Percentiles rank a stretch among this genome's conserved stretches.
Conservation (phyloP, 768 basidiomycete species). For the Boletus bicolor region DNA sequence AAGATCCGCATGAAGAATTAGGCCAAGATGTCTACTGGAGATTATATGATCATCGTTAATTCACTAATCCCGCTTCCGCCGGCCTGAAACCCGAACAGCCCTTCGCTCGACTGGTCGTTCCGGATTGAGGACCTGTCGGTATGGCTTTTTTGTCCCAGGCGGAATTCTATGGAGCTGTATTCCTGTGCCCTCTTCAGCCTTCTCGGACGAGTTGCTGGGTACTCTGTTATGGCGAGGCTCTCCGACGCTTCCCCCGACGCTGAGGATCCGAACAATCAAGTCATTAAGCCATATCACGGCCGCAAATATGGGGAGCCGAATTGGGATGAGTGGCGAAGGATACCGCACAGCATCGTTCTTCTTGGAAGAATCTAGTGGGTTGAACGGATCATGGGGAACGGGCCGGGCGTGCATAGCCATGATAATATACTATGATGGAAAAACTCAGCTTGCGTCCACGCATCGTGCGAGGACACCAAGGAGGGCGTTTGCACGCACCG, state of each 20-base stretch:
- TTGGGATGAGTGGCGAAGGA: constrained; percentile 76
- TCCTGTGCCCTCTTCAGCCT: constrained; percentile 58
- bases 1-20: constrained; percentile 17
- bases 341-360: constrained; percentile 48
- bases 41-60: constrained; percentile 4
- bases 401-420: constrained; percentile 80
- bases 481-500: constrained; percentile 42
- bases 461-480: neutral
- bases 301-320: constrained; percentile 74
- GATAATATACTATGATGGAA: constrained; percentile 64
- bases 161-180: constrained; percentile 23
- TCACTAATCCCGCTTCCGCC: constrained; percentile 47
- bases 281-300: constrained; percentile 76
- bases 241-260: constrained; percentile 43
- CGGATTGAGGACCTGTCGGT: constrained; percentile 4
- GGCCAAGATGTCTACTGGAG: constrained; percentile 3
- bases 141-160: constrained; percentile 7
- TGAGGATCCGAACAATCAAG: constrained; percentile 58
- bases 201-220: constrained; percentile 52
- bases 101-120: constrained; percentile 15
- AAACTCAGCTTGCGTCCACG: neutral
- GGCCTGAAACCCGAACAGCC: constrained; percentile 31
- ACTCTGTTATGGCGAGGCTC: constrained; percentile 25
- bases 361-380: constrained; percentile 41
- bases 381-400: constrained; percentile 72